Evolutionary conservation across 805 yeast species (phyloP).

Genomic region (Starmerella apis): DNA sequence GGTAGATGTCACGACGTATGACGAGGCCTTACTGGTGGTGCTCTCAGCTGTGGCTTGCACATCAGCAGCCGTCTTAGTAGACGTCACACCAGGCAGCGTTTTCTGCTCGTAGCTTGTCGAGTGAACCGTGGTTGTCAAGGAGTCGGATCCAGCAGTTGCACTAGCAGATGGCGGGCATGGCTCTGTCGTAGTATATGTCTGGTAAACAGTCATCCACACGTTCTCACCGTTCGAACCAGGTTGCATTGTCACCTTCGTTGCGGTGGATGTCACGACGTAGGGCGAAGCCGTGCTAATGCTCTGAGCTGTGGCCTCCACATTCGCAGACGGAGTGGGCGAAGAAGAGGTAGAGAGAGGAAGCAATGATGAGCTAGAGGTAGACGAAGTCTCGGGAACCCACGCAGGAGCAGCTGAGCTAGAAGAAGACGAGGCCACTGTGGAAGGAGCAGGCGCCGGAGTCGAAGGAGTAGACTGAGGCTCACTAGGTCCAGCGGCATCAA

Average conservation of each 20-base stretch:
- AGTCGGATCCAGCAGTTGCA: neutral
- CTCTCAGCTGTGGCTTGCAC: no score
- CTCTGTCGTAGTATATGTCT: slow-evolving; percentile 6
- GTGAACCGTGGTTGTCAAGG: slow-evolving; percentile 6
- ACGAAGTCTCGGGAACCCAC: neutral
- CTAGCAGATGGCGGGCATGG: slow-evolving; percentile 1
- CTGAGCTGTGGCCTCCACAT: no score
- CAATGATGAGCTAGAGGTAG: neutral
- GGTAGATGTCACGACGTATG: no score
- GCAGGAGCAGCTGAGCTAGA: slow-evolving; percentile 3
- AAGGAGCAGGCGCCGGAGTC: slow-evolving; percentile 6
- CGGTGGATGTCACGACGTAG: neutral
- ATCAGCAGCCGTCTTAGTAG: no score
- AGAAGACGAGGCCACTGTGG: slow-evolving; percentile 10
- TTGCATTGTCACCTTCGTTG: neutral
- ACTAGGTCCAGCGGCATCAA: slow-evolving; percentile 27
- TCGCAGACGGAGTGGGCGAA: no score
- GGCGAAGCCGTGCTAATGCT: no score
- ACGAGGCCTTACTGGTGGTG: no score
- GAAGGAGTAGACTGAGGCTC: slow-evolving; percentile 17
- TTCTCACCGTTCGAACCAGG: neutral
- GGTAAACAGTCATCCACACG: slow-evolving; percentile 1
- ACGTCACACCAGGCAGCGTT: slow-evolving; percentile 1
- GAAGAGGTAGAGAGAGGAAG: no score
- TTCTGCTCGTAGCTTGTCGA: neutral